Evolutionary conservation across 345 rosid species (phyloP).

Genomic region (Aquilaria malaccensis): DNA sequence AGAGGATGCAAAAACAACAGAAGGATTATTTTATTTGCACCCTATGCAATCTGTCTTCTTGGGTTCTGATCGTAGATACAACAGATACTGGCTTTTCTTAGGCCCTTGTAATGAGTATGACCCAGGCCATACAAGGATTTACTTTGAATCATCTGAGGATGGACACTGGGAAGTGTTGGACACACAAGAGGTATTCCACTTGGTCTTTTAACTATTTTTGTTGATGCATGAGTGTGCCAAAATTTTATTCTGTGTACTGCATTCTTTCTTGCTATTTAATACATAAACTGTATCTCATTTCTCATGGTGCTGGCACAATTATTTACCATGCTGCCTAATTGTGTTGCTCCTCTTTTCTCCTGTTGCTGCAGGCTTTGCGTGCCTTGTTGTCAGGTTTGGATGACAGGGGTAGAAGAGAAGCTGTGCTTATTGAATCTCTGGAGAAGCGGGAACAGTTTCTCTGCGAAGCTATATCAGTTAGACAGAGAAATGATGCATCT

Average conservation of each 20-base stretch:
- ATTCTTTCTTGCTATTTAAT: slow-evolving; percentile 2
- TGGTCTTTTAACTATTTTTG: not conserved
- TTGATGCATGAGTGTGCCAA: too few species aligned
- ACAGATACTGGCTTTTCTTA: slow-evolving; percentile 97
- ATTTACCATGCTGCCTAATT: not conserved
- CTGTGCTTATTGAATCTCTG: slow-evolving; percentile 71
- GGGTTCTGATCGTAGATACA: slow-evolving; percentile 97
- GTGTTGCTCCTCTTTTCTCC: slow-evolving; percentile 2
- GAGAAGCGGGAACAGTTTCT: slow-evolving; percentile 69
- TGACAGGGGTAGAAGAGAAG: slow-evolving; percentile 82
- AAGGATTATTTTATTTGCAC: slow-evolving; percentile 35
- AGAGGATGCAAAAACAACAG: slow-evolving; percentile 27
- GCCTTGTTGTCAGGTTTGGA: slow-evolving; percentile 74
- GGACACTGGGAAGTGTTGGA: slow-evolving; percentile 97
- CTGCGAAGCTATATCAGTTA: slow-evolving; percentile 58
- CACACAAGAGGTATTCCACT: slow-evolving; percentile 59
- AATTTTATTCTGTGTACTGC: slow-evolving; percentile 6
- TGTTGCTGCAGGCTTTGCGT: slow-evolving; percentile 62
- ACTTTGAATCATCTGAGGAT: slow-evolving; percentile 97
- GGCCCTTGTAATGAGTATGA: slow-evolving; percentile 81
- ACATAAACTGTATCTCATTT: not conserved
- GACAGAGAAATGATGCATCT: slow-evolving; percentile 19
- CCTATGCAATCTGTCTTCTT: slow-evolving; percentile 85
- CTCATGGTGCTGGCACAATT: not conserved
- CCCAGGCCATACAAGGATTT: slow-evolving; percentile 92